Conservation (phyloP, 2,329 filamentous ascomycete species). For the Emergomyces orientalis region DNA sequence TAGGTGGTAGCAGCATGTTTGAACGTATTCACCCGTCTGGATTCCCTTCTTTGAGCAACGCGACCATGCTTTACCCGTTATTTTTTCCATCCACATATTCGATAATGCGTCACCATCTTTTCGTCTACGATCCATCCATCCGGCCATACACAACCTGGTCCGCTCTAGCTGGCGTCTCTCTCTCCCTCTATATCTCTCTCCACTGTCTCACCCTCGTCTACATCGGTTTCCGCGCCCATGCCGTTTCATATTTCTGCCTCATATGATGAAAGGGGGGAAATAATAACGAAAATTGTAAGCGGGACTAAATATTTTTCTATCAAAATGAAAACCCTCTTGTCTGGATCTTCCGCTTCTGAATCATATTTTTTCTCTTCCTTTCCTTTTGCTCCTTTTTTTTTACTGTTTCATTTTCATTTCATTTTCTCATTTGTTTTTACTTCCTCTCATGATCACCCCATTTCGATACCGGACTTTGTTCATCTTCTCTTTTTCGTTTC, state of each 20-base stretch:
- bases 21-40: constrained; percentile 93
- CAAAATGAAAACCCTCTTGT: background rate
- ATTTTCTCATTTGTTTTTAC: background rate
- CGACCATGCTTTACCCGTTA: background rate
- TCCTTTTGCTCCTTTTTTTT: background rate
- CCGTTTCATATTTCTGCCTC: background rate
- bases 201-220: background rate
- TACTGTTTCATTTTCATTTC: background rate
- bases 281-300: background rate
- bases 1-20: constrained; percentile 84
- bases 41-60: constrained; percentile 67
- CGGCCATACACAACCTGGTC: background rate
- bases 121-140: constrained; percentile 6
- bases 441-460: background rate
- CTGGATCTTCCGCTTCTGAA: background rate
- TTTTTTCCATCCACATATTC: background rate
- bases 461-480: background rate
- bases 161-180: background rate
- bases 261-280: background rate
- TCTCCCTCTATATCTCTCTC: constrained; percentile 8
- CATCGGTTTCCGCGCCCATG: background rate
- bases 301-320: background rate
- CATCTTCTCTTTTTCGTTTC: background rate
- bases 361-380: background rate
- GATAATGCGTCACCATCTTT: constrained; percentile 4